Conservation (phyloP, 2,329 filamentous ascomycete species). For the Fusarium vanettenii region DNA sequence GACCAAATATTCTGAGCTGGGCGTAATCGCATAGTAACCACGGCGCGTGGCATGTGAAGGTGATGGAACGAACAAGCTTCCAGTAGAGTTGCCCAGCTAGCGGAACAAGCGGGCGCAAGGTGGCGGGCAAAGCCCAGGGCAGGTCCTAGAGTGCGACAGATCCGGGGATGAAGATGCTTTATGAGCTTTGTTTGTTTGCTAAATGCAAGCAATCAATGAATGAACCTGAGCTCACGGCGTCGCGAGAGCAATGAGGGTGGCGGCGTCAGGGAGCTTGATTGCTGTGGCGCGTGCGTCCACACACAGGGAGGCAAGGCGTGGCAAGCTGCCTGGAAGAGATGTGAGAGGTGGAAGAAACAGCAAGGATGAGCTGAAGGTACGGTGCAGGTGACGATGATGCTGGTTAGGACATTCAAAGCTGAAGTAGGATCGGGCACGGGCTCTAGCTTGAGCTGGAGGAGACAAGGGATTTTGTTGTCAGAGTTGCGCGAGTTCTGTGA, state of each 20-base stretch:
- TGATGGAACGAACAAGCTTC: constrained; percentile 19
- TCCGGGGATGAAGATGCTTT: neutral
- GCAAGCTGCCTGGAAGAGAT: constrained; percentile 17
- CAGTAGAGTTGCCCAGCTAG: constrained; percentile 21
- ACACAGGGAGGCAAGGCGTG: constrained; percentile 8
- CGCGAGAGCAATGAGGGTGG: constrained; percentile 18
- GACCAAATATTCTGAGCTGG: constrained; percentile 33
- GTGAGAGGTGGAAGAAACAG: constrained; percentile 1
- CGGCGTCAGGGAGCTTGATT: constrained; percentile 27
- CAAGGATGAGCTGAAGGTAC: neutral
- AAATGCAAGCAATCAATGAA: neutral
- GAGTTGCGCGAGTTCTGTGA: constrained; percentile 29
- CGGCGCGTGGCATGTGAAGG: constrained; percentile 43
- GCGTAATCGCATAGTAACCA: constrained; percentile 46
- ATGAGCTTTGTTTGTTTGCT: constrained; percentile 18
- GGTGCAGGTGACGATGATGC: neutral
- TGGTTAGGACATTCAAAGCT: constrained; percentile 12
- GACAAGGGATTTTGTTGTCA: constrained; percentile 10
- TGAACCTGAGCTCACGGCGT: constrained; percentile 9
- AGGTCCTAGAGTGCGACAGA: constrained; percentile 7
- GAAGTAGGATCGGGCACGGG: constrained; percentile 7
- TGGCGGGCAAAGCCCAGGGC: constrained; percentile 1
- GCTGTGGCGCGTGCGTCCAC: constrained; percentile 34
- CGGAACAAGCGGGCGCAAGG: constrained; percentile 11
- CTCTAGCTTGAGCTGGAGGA: neutral